Base-by-base conservation (phyloP, 2,329 filamentous ascomycete genomes). In the Uncinocarpus reesii region DNA sequence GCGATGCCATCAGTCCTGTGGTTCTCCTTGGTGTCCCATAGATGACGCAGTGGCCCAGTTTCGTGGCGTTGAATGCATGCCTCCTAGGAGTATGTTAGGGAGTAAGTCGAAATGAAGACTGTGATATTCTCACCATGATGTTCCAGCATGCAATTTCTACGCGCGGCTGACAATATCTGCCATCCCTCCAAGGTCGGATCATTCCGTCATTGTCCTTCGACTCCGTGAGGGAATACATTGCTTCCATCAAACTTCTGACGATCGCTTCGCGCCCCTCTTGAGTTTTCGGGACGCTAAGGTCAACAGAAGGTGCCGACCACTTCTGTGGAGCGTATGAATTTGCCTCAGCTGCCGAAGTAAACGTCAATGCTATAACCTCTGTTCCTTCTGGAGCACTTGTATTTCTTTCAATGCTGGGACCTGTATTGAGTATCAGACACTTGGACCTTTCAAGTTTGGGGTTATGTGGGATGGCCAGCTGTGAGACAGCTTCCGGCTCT, bases 121-220 rank as follows among this genome's bases (percentile, higher is more conserved):
- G n/a, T 13, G 43, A 24, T n/a, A 6, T 3, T 2, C 52, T 29
- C 52, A 54, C 61, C 48, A 67, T 32, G 2, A 67, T 42, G 21
- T 60, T 58, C 65, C 65, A 67, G 36, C 58, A 60, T 1, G 57
- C 55, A 4, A 53, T 49, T 46, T 67, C 65, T 28, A 66, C 55
- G 7, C 58, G 50, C 2, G 46, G 47, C 10, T 56, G 48, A 43
- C 57, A 48, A 24, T 60, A 57, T 26, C 54, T 56, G 6, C 56
- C 42, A 3, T 60, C 56, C 3, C 43, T 37, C 49, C 66, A 67
- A 2, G 59, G 60, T 7, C 56, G 56, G 3, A 62, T 55, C 60
- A 66, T 66, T 7, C 55, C 56, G 2, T 53, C 52, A 36, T 63
- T 63, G 23, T 66, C 63, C 28, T 57, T 49, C 0, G 60, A 60